Evolutionary conservation across 2,329 filamentous ascomycete species (phyloP).

Genomic region (Venturia nashicola): DNA sequence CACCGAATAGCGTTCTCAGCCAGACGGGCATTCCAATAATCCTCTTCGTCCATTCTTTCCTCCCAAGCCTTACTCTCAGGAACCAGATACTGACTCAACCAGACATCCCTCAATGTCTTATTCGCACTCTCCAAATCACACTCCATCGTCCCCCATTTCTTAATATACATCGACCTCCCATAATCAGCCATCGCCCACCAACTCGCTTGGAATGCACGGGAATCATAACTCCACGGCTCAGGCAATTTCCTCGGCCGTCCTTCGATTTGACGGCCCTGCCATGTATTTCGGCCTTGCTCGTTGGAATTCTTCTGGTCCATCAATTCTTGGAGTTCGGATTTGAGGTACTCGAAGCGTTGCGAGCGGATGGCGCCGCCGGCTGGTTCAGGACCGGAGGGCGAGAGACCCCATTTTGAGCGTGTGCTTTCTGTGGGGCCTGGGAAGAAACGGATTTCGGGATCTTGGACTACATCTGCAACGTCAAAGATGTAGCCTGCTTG

Average conservation of each 20-base stretch:
- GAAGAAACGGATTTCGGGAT: conserved; percentile 10
- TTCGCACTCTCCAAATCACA: conserved; percentile 8
- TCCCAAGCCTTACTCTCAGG: background rate
- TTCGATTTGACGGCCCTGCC: conserved; percentile 7
- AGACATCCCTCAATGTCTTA: conserved; percentile 10
- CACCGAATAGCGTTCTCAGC: conserved; percentile 2
- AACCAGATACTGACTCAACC: conserved; percentile 10
- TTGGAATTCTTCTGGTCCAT: conserved; percentile 9
- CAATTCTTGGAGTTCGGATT: conserved; percentile 8
- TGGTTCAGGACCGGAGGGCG: background rate
- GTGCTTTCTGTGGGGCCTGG: background rate
- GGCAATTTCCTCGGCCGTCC: conserved; percentile 5
- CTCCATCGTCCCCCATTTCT: conserved; percentile 13
- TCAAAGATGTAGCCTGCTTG: conserved; percentile 12
- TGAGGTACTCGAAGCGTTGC: conserved; percentile 8
- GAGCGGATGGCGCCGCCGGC: conserved; percentile 4
- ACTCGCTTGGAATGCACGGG: conserved; percentile 11
- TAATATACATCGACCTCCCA: conserved; percentile 11
- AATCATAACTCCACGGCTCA: conserved; percentile 12
- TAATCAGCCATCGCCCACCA: conserved; percentile 12
- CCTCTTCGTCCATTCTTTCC: background rate
- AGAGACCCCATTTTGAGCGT: conserved; percentile 7
- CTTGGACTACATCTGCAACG: conserved; percentile 10
- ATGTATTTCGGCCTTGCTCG: conserved; percentile 11
- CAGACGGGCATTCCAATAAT: conserved; percentile 7